Base-by-base conservation (phyloP, 305 asterid species). In the Rubia balearica region DNA sequence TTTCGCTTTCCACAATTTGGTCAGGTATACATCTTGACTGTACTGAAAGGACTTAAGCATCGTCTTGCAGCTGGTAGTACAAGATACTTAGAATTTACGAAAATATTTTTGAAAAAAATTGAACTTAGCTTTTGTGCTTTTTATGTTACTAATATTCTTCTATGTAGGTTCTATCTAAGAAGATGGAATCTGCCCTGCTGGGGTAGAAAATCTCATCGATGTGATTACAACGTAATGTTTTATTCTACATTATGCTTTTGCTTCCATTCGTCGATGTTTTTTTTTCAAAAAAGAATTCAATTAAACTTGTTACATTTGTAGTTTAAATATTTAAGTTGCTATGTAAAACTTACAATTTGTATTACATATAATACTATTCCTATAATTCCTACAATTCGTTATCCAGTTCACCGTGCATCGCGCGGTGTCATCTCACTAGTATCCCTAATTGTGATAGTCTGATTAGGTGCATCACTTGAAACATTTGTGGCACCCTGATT, bases 11-110 rank as follows among this genome's bases (percentile, higher is more conserved):
- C 71, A 72, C 74, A 62, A 61, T 73, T 81, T 86, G 75, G 71
- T 73, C 89, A 94, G 98, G 99, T 91, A 41, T 94, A 88, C 82
- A 73, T 94, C 75, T 88, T 91, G 98, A 86, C 95, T 14, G 96
- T 94, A 73, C 80, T 91, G 78, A 94, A 84, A 84, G 87, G 95
- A 82, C 95, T 91, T 84, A 94, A 94, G 88, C 86, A 89, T 80
- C 98, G 98, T 30, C 84, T 91, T 77, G 97, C 99, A 79, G 99
- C 98, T 70, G 99, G 99, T 94, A 89, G 43, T 76, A 67, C 63
- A 36, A 24, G 66, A 56, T 49, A 46, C 42, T 51, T 68, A 42
- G 68, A 41, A 56, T 69, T 74, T 69, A 45, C 81, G 30, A 27
- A 27, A 27, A 27, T 27, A 27, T 27, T 27, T 27, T 27, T 1